phyloP scores from a whole-genome alignment of 352 stramenopile species.

The Globisporangium megalacanthum region DNA sequence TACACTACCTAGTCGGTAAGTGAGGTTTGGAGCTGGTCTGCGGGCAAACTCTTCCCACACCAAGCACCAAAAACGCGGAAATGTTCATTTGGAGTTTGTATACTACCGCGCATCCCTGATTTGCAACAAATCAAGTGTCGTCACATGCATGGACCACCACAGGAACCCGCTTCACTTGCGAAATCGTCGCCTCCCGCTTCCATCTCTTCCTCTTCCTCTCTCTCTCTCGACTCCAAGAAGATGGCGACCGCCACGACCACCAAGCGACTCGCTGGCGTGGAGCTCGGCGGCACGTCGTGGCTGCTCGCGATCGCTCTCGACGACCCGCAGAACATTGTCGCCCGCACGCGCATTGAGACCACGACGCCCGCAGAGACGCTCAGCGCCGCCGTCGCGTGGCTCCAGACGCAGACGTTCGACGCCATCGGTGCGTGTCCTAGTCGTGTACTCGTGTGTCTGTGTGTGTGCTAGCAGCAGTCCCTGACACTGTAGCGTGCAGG shows the following conservation, averaged over 20 bases:
- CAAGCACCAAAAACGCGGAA: too few species aligned
- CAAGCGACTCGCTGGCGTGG: constrained; percentile 58
- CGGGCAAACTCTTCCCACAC: too few species aligned
- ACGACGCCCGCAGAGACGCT: constrained; percentile 87
- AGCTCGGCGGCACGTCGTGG: constrained; percentile 96
- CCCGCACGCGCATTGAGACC: constrained; percentile 77
- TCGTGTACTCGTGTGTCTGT: not conserved
- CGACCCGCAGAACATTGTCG: constrained; percentile 85
- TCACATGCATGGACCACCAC: too few species aligned
- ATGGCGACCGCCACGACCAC: constrained; percentile 9
- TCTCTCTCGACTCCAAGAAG: not conserved
- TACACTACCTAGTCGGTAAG: too few species aligned
- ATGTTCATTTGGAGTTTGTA: too few species aligned
- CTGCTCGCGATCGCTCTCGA: constrained; percentile 88
- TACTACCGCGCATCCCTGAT: too few species aligned
- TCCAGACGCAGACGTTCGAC: constrained; percentile 77
- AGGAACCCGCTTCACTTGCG: too few species aligned
- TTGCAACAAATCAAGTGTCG: too few species aligned
- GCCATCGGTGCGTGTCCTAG: constrained; percentile 37
- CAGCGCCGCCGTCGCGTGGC: constrained; percentile 66
- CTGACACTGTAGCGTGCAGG: constrained; percentile 23
- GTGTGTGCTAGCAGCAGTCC: not conserved
- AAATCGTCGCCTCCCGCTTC: too few species aligned
- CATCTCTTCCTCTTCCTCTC: too few species aligned
- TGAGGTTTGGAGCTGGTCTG: too few species aligned